Percentiles rank a stretch among this genome's conserved stretches.
Conservation (phyloP, 306 rosid genomes). For the Chamaecrista fasciculata region DNA sequence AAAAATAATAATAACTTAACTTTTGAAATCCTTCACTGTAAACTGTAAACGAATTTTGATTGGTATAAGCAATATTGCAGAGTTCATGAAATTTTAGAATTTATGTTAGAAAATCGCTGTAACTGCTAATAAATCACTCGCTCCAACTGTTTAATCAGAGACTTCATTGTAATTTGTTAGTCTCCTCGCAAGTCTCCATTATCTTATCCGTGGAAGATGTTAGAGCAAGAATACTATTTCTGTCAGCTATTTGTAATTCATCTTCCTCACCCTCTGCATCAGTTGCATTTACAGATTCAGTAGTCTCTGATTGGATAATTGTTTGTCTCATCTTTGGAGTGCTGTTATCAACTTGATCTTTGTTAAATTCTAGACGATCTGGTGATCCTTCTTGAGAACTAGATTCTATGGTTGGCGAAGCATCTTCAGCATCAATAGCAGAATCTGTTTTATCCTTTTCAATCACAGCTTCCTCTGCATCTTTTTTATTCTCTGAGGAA, state of each 20-base stretch:
- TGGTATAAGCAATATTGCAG: too few relatives aligned
- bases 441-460: conserved; percentile 28
- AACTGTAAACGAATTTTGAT: too few relatives aligned
- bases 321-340: neutral
- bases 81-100: too few relatives aligned
- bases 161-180: neutral
- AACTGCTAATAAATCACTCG: too few relatives aligned
- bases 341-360: conserved; percentile 15
- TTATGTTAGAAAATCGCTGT: too few relatives aligned
- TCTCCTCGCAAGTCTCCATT: neutral
- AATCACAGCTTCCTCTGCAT: conserved; percentile 23
- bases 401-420: conserved; percentile 18
- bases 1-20: too few relatives aligned
- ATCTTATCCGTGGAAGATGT: neutral
- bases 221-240: neutral
- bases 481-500: conserved; percentile 21
- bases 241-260: neutral
- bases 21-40: too few relatives aligned
- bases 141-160: neutral
- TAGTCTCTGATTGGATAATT: conserved; percentile 21
- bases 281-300: conserved; percentile 1
- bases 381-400: conserved; percentile 28
- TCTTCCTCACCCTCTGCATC: conserved; percentile 23
- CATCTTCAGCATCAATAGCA: conserved; percentile 27
- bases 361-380: neutral